phyloP scores from a whole-genome alignment of 202 grass and related monocot genomes.

The Cymbopogon flexuosus region DNA sequence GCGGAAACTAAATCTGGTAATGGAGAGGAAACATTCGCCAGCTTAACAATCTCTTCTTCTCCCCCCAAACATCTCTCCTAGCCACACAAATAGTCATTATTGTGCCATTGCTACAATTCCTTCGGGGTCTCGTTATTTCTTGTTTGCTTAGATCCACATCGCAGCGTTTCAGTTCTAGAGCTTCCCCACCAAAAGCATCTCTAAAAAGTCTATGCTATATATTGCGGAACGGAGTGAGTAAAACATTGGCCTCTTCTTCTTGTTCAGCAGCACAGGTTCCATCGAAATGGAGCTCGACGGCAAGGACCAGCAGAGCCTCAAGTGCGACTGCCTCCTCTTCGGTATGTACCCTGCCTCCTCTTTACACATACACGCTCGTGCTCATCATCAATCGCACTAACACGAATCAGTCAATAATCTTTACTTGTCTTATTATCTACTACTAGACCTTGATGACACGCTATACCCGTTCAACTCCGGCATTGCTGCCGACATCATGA shows the following conservation, averaged over 20 bases:
- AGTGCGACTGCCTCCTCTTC: constrained; percentile 68
- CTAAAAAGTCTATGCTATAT: too few relatives aligned
- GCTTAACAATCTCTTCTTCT: background rate
- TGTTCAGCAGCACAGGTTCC: background rate
- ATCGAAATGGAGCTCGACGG: constrained; percentile 60
- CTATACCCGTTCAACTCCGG: constrained; percentile 68
- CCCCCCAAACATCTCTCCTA: background rate
- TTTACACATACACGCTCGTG: background rate
- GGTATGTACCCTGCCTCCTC: constrained; percentile 27
- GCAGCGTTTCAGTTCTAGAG: background rate
- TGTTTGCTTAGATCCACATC: background rate
- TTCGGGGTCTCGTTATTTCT: background rate
- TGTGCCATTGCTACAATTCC: background rate
- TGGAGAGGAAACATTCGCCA: background rate
- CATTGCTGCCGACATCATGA: constrained; percentile 58
- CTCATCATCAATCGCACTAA: background rate
- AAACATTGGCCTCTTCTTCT: background rate
- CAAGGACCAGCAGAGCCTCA: constrained; percentile 41
- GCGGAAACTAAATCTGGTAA: background rate
- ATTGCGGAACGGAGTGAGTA: background rate
- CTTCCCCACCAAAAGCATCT: too few relatives aligned
- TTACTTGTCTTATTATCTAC: background rate
- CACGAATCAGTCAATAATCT: background rate
- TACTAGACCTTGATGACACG: constrained; percentile 78
- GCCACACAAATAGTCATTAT: background rate